Conservation (phyloP, 805 yeast genomes). For the Kluyveromyces wickerhamii region DNA sequence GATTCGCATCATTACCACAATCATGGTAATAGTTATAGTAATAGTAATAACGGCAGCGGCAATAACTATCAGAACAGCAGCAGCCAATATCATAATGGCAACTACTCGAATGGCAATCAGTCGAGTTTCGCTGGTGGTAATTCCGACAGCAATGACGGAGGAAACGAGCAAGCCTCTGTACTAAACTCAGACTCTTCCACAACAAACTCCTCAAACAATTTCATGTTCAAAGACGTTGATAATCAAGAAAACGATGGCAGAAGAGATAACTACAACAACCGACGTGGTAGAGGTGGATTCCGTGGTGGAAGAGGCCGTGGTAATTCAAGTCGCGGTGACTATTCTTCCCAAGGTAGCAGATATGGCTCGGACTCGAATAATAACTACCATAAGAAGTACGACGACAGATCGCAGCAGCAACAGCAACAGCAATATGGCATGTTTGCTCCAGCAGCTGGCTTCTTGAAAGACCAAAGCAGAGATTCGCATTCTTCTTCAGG, state of each 20-base stretch:
- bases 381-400: neutral
- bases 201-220: neutral
- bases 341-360: constrained; percentile 2
- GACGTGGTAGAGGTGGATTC: constrained; percentile 9
- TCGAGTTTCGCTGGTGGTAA: too few relatives aligned
- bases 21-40: too few relatives aligned
- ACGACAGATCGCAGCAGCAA: constrained; percentile 4
- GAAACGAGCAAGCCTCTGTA: too few relatives aligned
- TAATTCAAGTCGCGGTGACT: constrained; percentile 10
- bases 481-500: constrained; percentile 2
- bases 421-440: constrained; percentile 3
- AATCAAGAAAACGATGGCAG: constrained; percentile 7
- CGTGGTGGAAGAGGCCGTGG: constrained; percentile 11
- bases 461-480: constrained; percentile 5
- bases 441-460: constrained; percentile 6
- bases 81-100: too few relatives aligned
- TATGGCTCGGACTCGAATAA: constrained; percentile 1
- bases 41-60: too few relatives aligned
- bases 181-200: neutral
- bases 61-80: too few relatives aligned
- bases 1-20: too few relatives aligned
- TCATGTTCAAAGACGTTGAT: constrained; percentile 3
- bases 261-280: constrained; percentile 6
- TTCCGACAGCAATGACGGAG: too few relatives aligned
- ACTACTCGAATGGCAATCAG: too few relatives aligned